Evolutionary conservation across 1,284 basidiomycete species (phyloP).

Genomic region (Ceratobasidium papillatum): DNA sequence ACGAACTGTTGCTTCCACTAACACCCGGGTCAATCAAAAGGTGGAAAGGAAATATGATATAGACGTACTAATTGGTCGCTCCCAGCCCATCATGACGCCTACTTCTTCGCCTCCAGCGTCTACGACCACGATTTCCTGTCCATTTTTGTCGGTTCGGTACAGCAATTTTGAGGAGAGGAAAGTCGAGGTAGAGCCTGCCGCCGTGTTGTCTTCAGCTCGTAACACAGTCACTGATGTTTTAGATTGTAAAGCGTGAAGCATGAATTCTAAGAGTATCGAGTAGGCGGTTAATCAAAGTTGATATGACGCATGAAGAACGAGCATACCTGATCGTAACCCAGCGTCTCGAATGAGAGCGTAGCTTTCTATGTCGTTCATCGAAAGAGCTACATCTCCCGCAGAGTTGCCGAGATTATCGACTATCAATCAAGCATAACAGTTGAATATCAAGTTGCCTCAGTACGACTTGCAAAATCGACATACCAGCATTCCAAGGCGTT

Average conservation of each 20-base stretch:
- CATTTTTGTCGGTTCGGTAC: constrained; percentile 76
- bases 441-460: neutral
- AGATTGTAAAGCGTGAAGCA: constrained; percentile 52
- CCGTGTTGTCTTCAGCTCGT: constrained; percentile 67
- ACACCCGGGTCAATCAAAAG: constrained; percentile 5
- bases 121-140: constrained; percentile 83
- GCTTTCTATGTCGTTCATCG: constrained; percentile 76
- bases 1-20: constrained; percentile 63
- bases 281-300: neutral
- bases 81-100: constrained; percentile 98
- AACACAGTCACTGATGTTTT: constrained; percentile 62
- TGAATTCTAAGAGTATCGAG: constrained; percentile 38
- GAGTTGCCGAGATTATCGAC: constrained; percentile 83
- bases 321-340: constrained; percentile 81
- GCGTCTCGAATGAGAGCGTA: constrained; percentile 85
- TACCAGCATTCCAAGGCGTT: constrained; percentile 91
- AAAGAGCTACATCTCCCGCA: constrained; percentile 88
- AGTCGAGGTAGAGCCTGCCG: constrained; percentile 74
- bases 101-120: constrained; percentile 76
- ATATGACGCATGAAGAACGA: no score
- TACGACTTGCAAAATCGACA: constrained; percentile 46
- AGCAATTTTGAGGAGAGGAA: constrained; percentile 79
- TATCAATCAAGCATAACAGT: constrained; percentile 52
- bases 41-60: neutral
- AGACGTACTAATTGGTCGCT: constrained; percentile 74